phyloP scores from a whole-genome alignment of 768 basidiomycete genomes.

The Boletus rubroflammeus region DNA sequence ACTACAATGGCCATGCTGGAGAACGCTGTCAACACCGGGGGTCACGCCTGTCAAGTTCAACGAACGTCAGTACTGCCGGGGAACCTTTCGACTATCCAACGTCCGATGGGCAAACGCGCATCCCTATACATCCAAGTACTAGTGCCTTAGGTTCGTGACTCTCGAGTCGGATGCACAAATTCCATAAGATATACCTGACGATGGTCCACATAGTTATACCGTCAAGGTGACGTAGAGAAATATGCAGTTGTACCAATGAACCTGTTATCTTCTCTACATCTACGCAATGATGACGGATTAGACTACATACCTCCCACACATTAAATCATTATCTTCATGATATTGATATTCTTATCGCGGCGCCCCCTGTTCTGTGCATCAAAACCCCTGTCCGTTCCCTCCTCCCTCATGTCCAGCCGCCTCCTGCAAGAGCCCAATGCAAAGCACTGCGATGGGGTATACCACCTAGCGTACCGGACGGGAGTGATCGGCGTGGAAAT shows the following conservation, averaged over 20 bases:
- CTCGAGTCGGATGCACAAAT: too few relatives aligned
- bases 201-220: too few relatives aligned
- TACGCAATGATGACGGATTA: too few relatives aligned
- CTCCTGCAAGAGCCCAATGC: background rate
- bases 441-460: background rate
- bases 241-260: too few relatives aligned
- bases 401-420: background rate
- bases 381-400: background rate
- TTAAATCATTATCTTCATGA: too few relatives aligned
- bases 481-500: background rate
- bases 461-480: background rate
- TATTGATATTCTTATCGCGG: too few relatives aligned
- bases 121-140: too few relatives aligned
- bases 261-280: too few relatives aligned
- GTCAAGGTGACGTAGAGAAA: too few relatives aligned
- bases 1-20: background rate
- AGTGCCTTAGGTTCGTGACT: too few relatives aligned
- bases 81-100: background rate
- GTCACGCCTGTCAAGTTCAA: background rate
- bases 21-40: background rate
- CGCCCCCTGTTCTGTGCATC: background rate
- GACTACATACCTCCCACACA: too few relatives aligned
- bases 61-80: background rate
- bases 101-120: background rate
- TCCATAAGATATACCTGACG: too few relatives aligned